Base-by-base conservation (phyloP, 768 basidiomycete species). In the Xerocomellus dryophilus region DNA sequence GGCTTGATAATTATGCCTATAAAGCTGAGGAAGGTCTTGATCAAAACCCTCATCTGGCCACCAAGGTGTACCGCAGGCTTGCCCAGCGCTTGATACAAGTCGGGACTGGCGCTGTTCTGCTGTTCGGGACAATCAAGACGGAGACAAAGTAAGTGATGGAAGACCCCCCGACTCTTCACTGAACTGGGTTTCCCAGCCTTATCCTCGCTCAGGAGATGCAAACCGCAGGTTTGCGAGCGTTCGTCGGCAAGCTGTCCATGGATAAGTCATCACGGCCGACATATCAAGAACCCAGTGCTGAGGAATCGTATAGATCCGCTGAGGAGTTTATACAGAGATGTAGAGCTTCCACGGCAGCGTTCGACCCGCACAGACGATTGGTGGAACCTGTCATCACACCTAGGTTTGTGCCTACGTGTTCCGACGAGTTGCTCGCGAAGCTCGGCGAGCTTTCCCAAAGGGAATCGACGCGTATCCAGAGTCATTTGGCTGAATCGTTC, bases 231-330 rank as follows among this genome's bases (percentile, higher is more conserved):
- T 60, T 95, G 17, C 76, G 93, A 31, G 90, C 84, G 0, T 90
- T 88, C 57, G 78, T 96, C n/a, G 93, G 93, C 17, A 96, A 95
- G 66, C 74, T 96, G 11, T 91, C 90, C 0, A 94, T 94, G 93
- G 91, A 93, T 66, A 83, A 81, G 23, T 89, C 86, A 7, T 81
- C 83, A 6, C 77, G 84, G 1, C 78, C 83, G 0, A 79, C 85
- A 1, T 95, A 95, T 68, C 74, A 80, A 42, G 93, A 94, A 64
- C 53, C 76, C 0, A 82, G 86, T 2, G 62, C 78, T 3, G 58
- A 72, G 7, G 70, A 69, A 21, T 77, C 90, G 7, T 74, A 84
- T 20, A 56, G 65, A 5, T 73, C 84, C 1, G 84, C 84, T 0
- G 54, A 69, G 10, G 73, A 76, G 0, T 95, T 93, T 60, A 78